Conservation (phyloP, 2,329 filamentous ascomycete species). For the Calcarisporium arbuscula region DNA sequence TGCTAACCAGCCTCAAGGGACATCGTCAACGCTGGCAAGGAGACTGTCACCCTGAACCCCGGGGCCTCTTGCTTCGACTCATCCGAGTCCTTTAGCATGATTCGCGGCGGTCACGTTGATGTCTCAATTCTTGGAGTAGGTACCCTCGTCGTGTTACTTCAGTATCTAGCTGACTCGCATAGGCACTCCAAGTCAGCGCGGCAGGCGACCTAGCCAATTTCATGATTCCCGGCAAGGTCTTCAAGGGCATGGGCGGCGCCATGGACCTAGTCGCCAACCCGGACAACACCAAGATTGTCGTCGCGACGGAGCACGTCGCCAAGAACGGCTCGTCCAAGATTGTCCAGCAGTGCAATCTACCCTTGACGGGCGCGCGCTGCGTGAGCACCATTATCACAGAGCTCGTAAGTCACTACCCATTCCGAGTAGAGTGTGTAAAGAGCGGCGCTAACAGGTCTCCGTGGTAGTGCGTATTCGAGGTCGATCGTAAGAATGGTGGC, state of each 20-base stretch:
- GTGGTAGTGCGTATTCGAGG: conserved; percentile 60
- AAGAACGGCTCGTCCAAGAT: conserved; percentile 64
- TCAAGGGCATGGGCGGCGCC: conserved; percentile 81
- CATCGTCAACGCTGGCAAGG: conserved; percentile 81
- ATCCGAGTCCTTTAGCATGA: conserved; percentile 81
- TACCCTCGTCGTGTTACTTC: conserved; percentile 2
- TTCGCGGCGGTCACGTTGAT: conserved; percentile 76
- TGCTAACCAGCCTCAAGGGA: no score
- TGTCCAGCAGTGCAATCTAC: conserved; percentile 56
- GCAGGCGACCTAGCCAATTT: conserved; percentile 79
- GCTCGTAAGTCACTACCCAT: conserved; percentile 46
- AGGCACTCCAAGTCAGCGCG: conserved; percentile 71
- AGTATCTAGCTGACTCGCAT: no score
- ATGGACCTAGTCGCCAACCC: conserved; percentile 71
- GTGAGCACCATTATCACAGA: conserved; percentile 71
- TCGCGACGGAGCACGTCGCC: conserved; percentile 63
- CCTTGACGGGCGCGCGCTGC: conserved; percentile 59
- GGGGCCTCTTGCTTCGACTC: conserved; percentile 75
- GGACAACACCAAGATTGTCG: conserved; percentile 65
- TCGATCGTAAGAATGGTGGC: conserved; percentile 54
- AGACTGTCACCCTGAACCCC: conserved; percentile 73
- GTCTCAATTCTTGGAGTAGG: conserved; percentile 69
- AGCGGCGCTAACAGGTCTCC: background rate
- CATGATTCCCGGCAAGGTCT: conserved; percentile 82
- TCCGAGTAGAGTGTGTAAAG: no score